These are phyloP conservation scores for Pythium coloratum DNA, from an alignment of 352 stramenopile species.

Conservation along the genomic window DNA sequence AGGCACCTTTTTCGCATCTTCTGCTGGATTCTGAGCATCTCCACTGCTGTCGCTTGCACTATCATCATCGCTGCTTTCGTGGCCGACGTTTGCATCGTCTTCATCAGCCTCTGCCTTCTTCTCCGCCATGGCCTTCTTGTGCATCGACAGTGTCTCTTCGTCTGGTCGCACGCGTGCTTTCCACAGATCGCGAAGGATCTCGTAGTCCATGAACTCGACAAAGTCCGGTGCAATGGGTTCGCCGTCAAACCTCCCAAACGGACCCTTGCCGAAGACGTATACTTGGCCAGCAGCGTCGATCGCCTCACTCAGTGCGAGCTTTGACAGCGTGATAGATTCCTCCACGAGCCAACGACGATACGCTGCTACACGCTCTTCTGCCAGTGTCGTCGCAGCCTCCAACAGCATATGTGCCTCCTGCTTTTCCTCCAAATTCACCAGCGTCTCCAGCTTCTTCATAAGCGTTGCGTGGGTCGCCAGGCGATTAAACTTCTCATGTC, in stretches of 20 bases:
- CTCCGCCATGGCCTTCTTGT: slow-evolving; percentile 16
- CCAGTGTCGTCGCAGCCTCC: slow-evolving; percentile 51
- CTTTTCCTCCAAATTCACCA: slow-evolving; percentile 71
- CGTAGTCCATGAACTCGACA: slow-evolving; percentile 77
- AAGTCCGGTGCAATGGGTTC: slow-evolving; percentile 57
- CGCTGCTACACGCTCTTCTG: slow-evolving; percentile 45
- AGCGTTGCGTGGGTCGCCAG: slow-evolving; percentile 53
- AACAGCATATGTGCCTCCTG: slow-evolving; percentile 56
- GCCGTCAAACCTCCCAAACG: slow-evolving; percentile 63
- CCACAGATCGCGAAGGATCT: slow-evolving; percentile 54
- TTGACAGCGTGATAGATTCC: slow-evolving; percentile 47
- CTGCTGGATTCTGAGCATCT: slow-evolving; percentile 1
- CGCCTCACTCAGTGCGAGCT: slow-evolving; percentile 47
- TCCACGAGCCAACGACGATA: slow-evolving; percentile 50
- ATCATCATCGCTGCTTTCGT: background rate
- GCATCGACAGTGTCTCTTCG: slow-evolving; percentile 10
- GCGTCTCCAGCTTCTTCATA: slow-evolving; percentile 58
- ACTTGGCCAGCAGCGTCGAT: slow-evolving; percentile 77
- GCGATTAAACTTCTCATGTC: slow-evolving; percentile 65
- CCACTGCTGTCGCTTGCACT: slow-evolving; percentile 1
- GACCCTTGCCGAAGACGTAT: slow-evolving; percentile 74
- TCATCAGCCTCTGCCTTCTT: background rate
- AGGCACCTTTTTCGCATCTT: background rate
- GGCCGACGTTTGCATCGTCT: background rate
- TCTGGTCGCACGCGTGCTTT: slow-evolving; percentile 48